Base-by-base conservation (phyloP, 2,329 filamentous ascomycete genomes). In the Beauveria australis region DNA sequence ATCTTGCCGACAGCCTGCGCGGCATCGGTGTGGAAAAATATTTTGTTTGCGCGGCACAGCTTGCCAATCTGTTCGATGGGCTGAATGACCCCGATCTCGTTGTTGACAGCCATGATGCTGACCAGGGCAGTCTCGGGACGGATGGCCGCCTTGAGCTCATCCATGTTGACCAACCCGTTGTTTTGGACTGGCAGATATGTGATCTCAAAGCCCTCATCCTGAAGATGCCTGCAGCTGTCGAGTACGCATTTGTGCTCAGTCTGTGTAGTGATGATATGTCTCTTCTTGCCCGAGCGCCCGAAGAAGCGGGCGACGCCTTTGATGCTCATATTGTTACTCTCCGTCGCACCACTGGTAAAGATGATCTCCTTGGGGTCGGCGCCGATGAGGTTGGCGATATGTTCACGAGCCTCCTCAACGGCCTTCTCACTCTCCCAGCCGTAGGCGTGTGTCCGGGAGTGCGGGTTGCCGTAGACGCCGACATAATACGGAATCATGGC, bases 251-350 rank as follows among this genome's bases (percentile, higher is more conserved):
- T 99, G 81, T 99, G 94, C 77, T 99, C 94, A 0, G 94, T 99
- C 78, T 97, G 94, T 44, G 87, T 91, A 26, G 94, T 99, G 74
- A 99, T 92, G 70, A 99, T 93, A 75, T 99, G 94, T 78, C 89
- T 96, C 86, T 97, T 97, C 85, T 97, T 97, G 68, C 92, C 92
- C 2, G 85, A 87, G 61, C 91, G 86, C 66, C 91, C 92, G 73
- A 97, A 97, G 78, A 99, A 99, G 64, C 93, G 84, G 22, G 94
- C 92, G 9, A 99, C 93, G 65, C 94, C 94, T 78, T 99, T 99
- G 78, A 99, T 91, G 75, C 92, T 96, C 94, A 99, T 99, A 71
- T 99, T 99, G 77, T 99, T 99, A 72, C 92, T 97, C 79, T 99
- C 94, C 0, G 94, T 99, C 18, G 94, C 94, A 60, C 94, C 94